A percentile compares a stretch with the other conserved stretches of the same genome.
Evolutionary conservation across 345 rosid genomes (phyloP).

Genomic region (Combretum micranthum): DNA sequence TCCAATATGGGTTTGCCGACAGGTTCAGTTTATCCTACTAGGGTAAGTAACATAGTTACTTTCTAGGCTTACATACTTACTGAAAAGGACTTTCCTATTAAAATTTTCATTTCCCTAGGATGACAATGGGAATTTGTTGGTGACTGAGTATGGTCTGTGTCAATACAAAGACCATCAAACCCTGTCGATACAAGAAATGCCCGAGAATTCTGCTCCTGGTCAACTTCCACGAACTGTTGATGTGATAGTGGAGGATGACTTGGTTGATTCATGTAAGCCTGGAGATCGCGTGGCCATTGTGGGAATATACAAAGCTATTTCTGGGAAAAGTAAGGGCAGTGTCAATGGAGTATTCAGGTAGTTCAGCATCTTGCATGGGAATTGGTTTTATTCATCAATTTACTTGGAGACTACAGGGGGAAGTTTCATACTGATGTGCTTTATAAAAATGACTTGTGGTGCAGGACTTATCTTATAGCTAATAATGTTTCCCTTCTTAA

Average conservation of each 20-base stretch:
- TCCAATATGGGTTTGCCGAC: slow-evolving; percentile 88
- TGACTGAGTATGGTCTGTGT: slow-evolving; percentile 92
- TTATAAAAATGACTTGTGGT: slow-evolving; percentile 5
- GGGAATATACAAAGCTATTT: slow-evolving; percentile 90
- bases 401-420: background rate
- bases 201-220: slow-evolving; percentile 98
- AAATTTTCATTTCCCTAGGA: slow-evolving; percentile 43
- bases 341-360: slow-evolving; percentile 98
- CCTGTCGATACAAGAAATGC: slow-evolving; percentile 94
- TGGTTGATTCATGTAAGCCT: slow-evolving; percentile 96
- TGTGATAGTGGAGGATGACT: slow-evolving; percentile 89
- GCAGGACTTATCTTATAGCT: slow-evolving; percentile 86
- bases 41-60: slow-evolving; percentile 44
- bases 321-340: slow-evolving; percentile 92
- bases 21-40: slow-evolving; percentile 95
- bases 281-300: slow-evolving; percentile 95
- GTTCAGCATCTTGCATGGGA: background rate
- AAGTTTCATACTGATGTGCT: too few relatives aligned
- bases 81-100: slow-evolving; percentile 10
- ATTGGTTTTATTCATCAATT: background rate
- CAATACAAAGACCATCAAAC: slow-evolving; percentile 97
- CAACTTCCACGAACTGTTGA: slow-evolving; percentile 98
- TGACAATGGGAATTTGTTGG: slow-evolving; percentile 81
- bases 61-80: background rate
- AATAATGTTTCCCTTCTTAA: slow-evolving; percentile 84